Evolutionary conservation across 2,329 filamentous ascomycete genomes (phyloP).

Genomic region (Aspergillus sp.): DNA sequence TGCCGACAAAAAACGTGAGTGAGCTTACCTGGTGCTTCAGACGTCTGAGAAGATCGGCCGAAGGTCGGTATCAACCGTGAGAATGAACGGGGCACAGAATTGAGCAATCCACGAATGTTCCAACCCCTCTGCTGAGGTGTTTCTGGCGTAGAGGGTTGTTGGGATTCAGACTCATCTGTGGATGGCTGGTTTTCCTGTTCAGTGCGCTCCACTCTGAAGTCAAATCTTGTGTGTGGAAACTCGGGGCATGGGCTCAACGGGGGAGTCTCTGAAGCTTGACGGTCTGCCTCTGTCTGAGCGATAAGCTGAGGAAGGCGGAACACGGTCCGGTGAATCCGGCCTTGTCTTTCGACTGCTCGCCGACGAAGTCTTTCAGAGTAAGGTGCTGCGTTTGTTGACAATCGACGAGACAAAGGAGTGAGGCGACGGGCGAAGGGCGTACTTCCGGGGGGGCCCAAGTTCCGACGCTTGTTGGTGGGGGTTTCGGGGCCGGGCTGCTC

Average conservation of each 20-base stretch:
- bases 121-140: conserved; percentile 17
- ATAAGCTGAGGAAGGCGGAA: conserved; percentile 28
- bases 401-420: conserved; percentile 12
- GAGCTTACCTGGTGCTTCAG: conserved; percentile 11
- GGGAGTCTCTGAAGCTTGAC: conserved; percentile 8
- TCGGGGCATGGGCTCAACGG: conserved; percentile 4
- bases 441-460: conserved; percentile 16
- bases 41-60: conserved; percentile 9
- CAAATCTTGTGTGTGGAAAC: conserved; percentile 5
- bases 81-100: conserved; percentile 25
- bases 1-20: not conserved
- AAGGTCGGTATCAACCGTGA: conserved; percentile 19
- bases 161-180: conserved; percentile 1
- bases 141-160: conserved; percentile 17
- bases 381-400: conserved; percentile 14
- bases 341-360: conserved; percentile 23
- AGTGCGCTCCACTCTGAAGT: conserved; percentile 5
- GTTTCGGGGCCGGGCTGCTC: conserved; percentile 3
- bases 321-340: conserved; percentile 28
- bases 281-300: conserved; percentile 25
- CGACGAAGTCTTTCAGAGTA: conserved; percentile 26
- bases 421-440: conserved; percentile 14
- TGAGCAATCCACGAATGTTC: conserved; percentile 25
- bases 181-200: not conserved
- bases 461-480: conserved; percentile 18